A percentile compares a stretch with the other conserved stretches of the same genome.
These are phyloP conservation scores for Botrytis byssoidea DNA, from an alignment of 2,329 filamentous ascomycete genomes.

Conservation along the genomic window DNA sequence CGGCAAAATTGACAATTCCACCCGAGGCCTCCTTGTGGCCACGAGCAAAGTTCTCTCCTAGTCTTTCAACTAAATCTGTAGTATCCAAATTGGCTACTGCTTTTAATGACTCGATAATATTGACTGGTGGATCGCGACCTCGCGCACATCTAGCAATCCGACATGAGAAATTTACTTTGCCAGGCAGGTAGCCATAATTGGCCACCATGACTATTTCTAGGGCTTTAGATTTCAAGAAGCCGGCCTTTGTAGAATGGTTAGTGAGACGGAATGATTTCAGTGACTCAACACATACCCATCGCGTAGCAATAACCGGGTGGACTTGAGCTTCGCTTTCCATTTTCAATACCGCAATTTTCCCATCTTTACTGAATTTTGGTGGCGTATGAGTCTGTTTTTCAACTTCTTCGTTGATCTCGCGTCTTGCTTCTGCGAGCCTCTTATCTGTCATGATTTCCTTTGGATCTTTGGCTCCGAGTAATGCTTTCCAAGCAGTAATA, in stretches of 20 bases:
- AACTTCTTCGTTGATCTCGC: slow-evolving; percentile 60
- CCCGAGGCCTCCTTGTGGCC: slow-evolving; percentile 68
- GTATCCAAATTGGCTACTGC: slow-evolving; percentile 48
- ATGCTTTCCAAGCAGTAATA: slow-evolving; percentile 57
- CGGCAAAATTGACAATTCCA: slow-evolving; percentile 57
- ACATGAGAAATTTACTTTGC: slow-evolving; percentile 66
- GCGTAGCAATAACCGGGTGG: slow-evolving; percentile 65
- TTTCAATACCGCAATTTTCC: slow-evolving; percentile 59
- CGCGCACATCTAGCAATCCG: slow-evolving; percentile 57
- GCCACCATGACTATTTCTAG: slow-evolving; percentile 65
- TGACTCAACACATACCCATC: slow-evolving; percentile 47
- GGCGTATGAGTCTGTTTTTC: slow-evolving; percentile 59
- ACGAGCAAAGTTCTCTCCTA: slow-evolving; percentile 63
- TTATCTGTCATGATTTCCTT: slow-evolving; percentile 50
- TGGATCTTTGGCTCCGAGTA: slow-evolving; percentile 52
- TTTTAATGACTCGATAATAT: slow-evolving; percentile 60
- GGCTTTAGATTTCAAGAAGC: slow-evolving; percentile 55
- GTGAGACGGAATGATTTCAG: background rate
- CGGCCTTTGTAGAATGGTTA: slow-evolving; percentile 41
- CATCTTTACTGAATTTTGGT: slow-evolving; percentile 63
- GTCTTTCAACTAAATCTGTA: slow-evolving; percentile 44
- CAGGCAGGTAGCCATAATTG: slow-evolving; percentile 63
- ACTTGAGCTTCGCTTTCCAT: slow-evolving; percentile 61
- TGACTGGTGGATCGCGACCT: slow-evolving; percentile 53
- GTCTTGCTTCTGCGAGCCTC: slow-evolving; percentile 52